A percentile compares a stretch with the other conserved stretches of the same genome.
phyloP scores from a whole-genome alignment of 805 yeast species.

The Wickerhamiella kurtzmanii region DNA sequence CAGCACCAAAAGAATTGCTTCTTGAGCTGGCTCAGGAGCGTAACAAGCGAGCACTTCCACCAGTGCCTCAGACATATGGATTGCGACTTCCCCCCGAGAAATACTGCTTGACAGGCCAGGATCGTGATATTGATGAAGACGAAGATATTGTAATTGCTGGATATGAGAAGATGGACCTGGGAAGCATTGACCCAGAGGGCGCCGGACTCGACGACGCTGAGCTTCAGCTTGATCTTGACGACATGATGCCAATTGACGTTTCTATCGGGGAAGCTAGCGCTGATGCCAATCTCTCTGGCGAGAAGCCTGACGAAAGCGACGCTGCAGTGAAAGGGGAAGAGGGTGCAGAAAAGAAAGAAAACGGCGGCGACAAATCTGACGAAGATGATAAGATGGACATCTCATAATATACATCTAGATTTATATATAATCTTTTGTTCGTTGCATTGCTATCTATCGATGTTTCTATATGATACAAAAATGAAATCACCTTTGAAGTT shows the following conservation, averaged over 20 bases:
- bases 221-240: not conserved
- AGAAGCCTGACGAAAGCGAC: conserved; percentile 8
- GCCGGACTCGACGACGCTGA: not conserved
- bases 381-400: conserved; percentile 1
- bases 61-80: conserved; percentile 84
- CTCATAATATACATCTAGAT: not conserved
- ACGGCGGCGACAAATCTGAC: conserved; percentile 1
- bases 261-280: not conserved
- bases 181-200: conserved; percentile 2
- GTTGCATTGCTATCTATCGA: not conserved
- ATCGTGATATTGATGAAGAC: conserved; percentile 54
- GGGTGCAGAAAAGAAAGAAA: not conserved
- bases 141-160: conserved; percentile 19
- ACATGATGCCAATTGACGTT: not conserved
- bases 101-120: conserved; percentile 77
- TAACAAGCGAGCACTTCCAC: conserved; percentile 79
- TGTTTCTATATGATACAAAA: not conserved
- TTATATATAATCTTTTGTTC: not conserved
- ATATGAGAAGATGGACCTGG: conserved; percentile 12
- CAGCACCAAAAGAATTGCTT: conserved; percentile 83
- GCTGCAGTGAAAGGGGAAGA: conserved; percentile 3
- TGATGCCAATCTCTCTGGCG: conserved; percentile 3
- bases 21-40: conserved; percentile 86
- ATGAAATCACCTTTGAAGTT: too few species aligned
- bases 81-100: conserved; percentile 93